These are phyloP conservation scores for Loxodes magnus DNA, from an alignment of 73 alveolate species.

Conservation along the genomic window DNA sequence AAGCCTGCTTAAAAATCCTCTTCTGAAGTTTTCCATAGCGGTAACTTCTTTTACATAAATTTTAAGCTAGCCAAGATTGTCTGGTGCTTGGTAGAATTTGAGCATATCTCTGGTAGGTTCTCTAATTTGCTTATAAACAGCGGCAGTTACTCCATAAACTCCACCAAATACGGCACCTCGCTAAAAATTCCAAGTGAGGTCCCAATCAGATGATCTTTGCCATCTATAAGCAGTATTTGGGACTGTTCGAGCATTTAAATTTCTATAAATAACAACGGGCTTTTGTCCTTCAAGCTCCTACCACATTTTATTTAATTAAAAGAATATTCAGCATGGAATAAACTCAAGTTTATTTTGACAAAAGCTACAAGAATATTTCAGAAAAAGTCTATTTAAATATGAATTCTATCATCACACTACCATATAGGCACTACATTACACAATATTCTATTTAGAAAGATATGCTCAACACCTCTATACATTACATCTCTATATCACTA, in stretches of 20 bases:
- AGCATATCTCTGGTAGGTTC: neutral
- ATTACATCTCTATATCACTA: too few relatives aligned
- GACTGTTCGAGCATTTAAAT: constrained; percentile 5
- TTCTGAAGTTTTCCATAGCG: constrained; percentile 1
- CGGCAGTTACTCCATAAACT: neutral
- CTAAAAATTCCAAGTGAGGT: constrained; percentile 3
- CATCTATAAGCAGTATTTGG: constrained; percentile 1
- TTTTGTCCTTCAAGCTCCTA: constrained; percentile 13
- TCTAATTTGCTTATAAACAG: neutral
- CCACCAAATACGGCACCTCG: neutral
- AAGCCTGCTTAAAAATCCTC: neutral
- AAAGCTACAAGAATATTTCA: too few relatives aligned
- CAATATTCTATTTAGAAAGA: too few relatives aligned
- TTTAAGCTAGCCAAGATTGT: neutral
- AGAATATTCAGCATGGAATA: too few relatives aligned
- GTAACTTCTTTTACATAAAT: neutral
- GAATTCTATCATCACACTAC: too few relatives aligned
- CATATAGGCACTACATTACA: too few relatives aligned
- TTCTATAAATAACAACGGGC: constrained; percentile 4
- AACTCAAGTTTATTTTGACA: too few relatives aligned
- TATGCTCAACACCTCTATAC: too few relatives aligned
- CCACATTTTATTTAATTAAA: constrained; percentile 11
- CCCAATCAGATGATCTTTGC: constrained; percentile 6
- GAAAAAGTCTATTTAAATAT: too few relatives aligned
- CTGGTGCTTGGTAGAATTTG: neutral